Evolutionary conservation across 352 stramenopile genomes (phyloP), one percentile per base, ranked within the genome.

Genomic region (Phytophthora agathidicida): DNA sequence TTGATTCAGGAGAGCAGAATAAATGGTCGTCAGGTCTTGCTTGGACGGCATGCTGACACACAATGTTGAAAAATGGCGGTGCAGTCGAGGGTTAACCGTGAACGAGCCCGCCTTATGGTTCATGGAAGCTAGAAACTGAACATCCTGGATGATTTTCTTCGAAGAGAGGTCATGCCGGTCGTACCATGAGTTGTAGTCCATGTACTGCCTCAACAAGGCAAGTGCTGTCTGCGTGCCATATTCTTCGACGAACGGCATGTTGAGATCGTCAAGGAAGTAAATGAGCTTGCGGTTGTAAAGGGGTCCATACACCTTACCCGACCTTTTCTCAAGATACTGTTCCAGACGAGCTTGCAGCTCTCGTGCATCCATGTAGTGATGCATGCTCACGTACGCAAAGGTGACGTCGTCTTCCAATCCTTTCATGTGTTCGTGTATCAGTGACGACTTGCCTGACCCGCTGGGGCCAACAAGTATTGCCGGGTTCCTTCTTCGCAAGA

Each of bases 171-270:
- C 91, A 6, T 83, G 67, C 0, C 92, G 86, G 53, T 98, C 93
- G 49, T 94, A 98, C 91, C 91, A 98, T 16, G 83, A 78, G 10
- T 75, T 72, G 50, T 98, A 97, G 52, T 98, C 93, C 72, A 98
- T 95, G 59, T 88, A 94, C 61, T 97, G 92, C 2, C 93, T 77
- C 30, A 98, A 47, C 13, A 98, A 66, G 1, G 89, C 91, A 6
- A 97, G 77, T 0, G 92, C 76, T 0, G 92, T 96, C 48, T 98
- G 93, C 2, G 91, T 97, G 7, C 90, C 91, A 54, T 96, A 98
- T 27, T 77, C 62, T 51, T 98, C 91, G 0, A 90, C 70, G 17
- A 75, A 78, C 2, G 91, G 88, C 86, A 97, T 94, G 56, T 97
- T 97, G 11, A 97, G 47, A 46, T 98, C 90, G 54, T 97, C 90